phyloP scores from a whole-genome alignment of 2,329 filamentous ascomycete species.

The Diplodia mutila region DNA sequence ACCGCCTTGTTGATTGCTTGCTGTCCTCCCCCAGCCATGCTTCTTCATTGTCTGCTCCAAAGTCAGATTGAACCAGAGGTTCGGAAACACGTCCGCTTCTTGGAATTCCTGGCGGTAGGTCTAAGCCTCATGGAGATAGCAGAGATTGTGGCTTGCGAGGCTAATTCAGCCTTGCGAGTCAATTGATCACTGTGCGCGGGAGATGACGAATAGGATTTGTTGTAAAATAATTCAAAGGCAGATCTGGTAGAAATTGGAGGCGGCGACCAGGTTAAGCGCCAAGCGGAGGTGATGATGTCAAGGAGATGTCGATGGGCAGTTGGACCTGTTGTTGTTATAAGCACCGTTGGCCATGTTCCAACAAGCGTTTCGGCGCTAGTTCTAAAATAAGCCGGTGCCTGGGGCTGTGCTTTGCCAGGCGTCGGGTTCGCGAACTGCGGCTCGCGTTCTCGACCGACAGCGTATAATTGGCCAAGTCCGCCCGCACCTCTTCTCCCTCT shows the following conservation, averaged over 20 bases:
- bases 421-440: neutral
- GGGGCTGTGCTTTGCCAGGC: slow-evolving; percentile 1
- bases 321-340: neutral
- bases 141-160: neutral
- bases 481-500: neutral
- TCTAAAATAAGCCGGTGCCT: neutral
- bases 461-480: slow-evolving; percentile 9
- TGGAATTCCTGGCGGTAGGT: neutral
- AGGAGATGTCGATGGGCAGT: too few species aligned
- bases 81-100: neutral
- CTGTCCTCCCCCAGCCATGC: too few species aligned
- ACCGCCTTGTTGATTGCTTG: too few species aligned
- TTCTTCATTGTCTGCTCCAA: too few species aligned
- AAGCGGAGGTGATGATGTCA: neutral
- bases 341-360: too few species aligned
- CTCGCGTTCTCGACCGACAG: neutral
- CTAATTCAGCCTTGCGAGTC: neutral
- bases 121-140: neutral
- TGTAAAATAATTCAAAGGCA: too few species aligned
- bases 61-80: neutral
- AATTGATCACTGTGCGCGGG: neutral
- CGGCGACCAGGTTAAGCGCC: neutral
- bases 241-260: too few species aligned
- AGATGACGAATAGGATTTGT: neutral
- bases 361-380: neutral